These are phyloP conservation scores for Acer negundo DNA, from an alignment of 345 rosid genomes.

Conservation along the genomic window DNA sequence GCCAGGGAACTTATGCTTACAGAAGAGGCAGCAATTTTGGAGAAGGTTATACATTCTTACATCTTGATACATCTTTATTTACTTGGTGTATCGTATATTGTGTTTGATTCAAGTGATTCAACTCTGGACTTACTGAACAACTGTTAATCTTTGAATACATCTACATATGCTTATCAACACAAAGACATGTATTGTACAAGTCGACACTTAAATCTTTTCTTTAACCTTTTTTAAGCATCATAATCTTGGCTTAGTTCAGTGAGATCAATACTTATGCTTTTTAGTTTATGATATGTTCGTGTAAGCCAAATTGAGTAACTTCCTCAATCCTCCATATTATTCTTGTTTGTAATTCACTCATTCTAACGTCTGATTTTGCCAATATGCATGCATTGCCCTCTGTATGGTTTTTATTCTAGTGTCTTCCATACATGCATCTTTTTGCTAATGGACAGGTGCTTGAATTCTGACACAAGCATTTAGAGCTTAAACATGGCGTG, in stretches of 20 bases:
- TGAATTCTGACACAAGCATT: not conserved
- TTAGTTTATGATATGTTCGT: not conserved
- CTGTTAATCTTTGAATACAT: not conserved
- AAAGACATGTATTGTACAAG: no score
- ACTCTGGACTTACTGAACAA: no score
- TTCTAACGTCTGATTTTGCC: not conserved
- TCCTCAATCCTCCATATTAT: not conserved
- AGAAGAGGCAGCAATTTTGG: slow-evolving; percentile 94
- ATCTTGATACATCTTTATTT: slow-evolving; percentile 16
- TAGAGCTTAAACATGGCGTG: not conserved
- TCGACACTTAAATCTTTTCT: not conserved
- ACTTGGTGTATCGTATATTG: not conserved
- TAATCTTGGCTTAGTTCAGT: not conserved
- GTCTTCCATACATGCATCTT: not conserved
- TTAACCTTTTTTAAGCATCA: not conserved
- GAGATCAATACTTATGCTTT: not conserved
- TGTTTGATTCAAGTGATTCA: not conserved
- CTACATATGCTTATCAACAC: not conserved
- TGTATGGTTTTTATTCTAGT: not conserved
- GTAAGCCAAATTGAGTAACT: not conserved
- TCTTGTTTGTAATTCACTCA: not conserved
- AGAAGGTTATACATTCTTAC: slow-evolving; percentile 61
- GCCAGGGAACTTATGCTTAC: slow-evolving; percentile 93
- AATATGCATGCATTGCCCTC: not conserved
- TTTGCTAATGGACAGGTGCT: not conserved